Base-by-base conservation (phyloP, 163 green algal genomes). In the Botryococcus braunii region DNA sequence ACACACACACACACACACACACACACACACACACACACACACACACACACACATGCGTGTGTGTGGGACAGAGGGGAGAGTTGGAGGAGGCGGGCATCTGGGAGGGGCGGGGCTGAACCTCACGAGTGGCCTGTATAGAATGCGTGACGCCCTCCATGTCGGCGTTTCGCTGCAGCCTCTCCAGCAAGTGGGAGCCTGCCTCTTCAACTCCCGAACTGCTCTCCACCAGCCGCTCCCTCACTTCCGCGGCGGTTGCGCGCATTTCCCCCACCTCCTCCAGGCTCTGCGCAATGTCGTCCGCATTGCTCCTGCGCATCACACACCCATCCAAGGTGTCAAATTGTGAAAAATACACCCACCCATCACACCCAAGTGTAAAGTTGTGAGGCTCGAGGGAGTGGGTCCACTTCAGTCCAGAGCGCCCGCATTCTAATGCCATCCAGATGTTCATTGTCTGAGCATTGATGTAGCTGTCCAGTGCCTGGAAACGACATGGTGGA, bases 221-320 rank as follows among this genome's bases (percentile, higher is more conserved):
- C 39, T 70, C 41, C 25, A 46, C 62, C 69, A 79, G 48, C 34
- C 61, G 64, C 49, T 65, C 36, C n/a, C 74, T 65, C 69, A 79
- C 59, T 27, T 40, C 50, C 13, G 43, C 50, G 1, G 61, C 57
- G 38, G 25, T 13, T 1, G 58, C 59, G 50, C 70, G 69, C 74
- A 79, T 76, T 3, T 34, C 41, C 6, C 61, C 69, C 35, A 79
- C 50, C 63, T 79, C 69, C 36, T 76, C 69, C 69, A 79, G 62
- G n/a, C 59, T 64, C 0, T 49, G 13, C 2, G 65, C 60, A 25
- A 79, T 79, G 55, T 79, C 74, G 0, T 65, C 46, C 9, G 69
- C 69, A 32, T 76, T 73, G 25, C 43, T 39, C 69, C 74, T 79
- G 65, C 39, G 23, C 17, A 52, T 13, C 43, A 17, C 43, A 17